Evolutionary conservation across 208 protist genomes (phyloP).

Genomic region (Trypanosoma conorhini): DNA sequence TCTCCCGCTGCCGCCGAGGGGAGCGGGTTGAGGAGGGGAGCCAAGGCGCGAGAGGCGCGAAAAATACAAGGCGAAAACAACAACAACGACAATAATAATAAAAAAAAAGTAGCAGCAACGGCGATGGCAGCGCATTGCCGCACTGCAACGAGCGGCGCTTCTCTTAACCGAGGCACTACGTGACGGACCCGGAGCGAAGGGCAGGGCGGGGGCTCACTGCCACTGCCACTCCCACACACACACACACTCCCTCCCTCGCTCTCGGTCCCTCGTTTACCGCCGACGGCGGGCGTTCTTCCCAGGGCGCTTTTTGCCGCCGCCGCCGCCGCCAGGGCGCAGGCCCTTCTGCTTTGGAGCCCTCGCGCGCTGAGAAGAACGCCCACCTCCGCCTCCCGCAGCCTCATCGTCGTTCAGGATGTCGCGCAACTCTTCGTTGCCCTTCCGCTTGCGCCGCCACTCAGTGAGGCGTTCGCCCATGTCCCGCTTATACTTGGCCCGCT

Average conservation of each 20-base stretch:
- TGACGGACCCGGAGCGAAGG: neutral
- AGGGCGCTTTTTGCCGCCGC: conserved; percentile 65
- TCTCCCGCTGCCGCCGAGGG: neutral
- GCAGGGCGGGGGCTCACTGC: neutral
- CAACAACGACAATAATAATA: too few species aligned
- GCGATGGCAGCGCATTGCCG: neutral
- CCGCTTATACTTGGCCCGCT: conserved; percentile 94
- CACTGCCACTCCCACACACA: conserved; percentile 8
- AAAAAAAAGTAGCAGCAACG: neutral
- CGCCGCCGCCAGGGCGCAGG: conserved; percentile 53
- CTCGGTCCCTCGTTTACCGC: conserved; percentile 19
- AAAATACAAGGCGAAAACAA: too few species aligned
- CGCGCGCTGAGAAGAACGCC: conserved; percentile 8
- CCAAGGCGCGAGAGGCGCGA: too few species aligned
- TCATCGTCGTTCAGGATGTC: conserved; percentile 69
- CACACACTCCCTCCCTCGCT: conserved; percentile 4
- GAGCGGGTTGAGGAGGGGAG: neutral
- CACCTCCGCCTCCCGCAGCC: conserved; percentile 31
- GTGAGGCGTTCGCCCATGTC: conserved; percentile 86
- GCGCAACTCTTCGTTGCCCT: conserved; percentile 65
- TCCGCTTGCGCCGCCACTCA: conserved; percentile 87
- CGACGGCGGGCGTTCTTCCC: conserved; percentile 86
- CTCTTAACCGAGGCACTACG: conserved; percentile 1
- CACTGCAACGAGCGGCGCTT: neutral
- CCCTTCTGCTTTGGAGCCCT: conserved; percentile 39